phyloP scores from a whole-genome alignment of 345 rosid species.

The Passiflora organensis region DNA sequence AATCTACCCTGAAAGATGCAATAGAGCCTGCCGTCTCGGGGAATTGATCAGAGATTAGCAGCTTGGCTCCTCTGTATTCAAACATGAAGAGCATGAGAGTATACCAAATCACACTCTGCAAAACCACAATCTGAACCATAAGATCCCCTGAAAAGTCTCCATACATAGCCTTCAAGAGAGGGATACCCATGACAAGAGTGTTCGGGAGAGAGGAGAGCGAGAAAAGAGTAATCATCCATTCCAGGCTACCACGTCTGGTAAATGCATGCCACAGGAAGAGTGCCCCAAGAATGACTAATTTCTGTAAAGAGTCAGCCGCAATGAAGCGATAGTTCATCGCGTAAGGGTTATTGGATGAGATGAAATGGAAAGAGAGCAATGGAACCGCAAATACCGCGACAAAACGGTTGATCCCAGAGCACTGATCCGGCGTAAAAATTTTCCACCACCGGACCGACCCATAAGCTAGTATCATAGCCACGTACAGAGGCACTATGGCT shows the following conservation, averaged over 20 bases:
- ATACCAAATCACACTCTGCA: slow-evolving; percentile 79
- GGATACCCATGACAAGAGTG: slow-evolving; percentile 84
- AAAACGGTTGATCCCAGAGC: slow-evolving; percentile 83
- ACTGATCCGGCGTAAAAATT: slow-evolving; percentile 78
- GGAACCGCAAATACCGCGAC: slow-evolving; percentile 89
- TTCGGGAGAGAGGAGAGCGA: slow-evolving; percentile 79
- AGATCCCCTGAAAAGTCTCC: slow-evolving; percentile 67
- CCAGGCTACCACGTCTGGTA: slow-evolving; percentile 46
- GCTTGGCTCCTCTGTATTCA: slow-evolving; percentile 73
- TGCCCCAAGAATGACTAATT: slow-evolving; percentile 58
- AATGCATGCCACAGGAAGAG: slow-evolving; percentile 68
- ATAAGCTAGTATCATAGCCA: slow-evolving; percentile 79
- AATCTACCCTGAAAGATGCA: slow-evolving; percentile 68
- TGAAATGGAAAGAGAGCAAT: slow-evolving; percentile 77
- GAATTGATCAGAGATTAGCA: slow-evolving; percentile 70
- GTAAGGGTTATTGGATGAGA: slow-evolving; percentile 64
- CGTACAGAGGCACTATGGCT: slow-evolving; percentile 74
- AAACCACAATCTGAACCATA: slow-evolving; percentile 83
- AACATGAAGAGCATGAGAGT: slow-evolving; percentile 77
- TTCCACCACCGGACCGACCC: slow-evolving; percentile 94
- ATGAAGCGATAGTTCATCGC: slow-evolving; percentile 81
- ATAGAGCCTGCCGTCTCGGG: slow-evolving; percentile 80
- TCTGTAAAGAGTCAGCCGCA: slow-evolving; percentile 77
- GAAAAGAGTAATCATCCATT: slow-evolving; percentile 81
- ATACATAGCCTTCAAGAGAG: slow-evolving; percentile 76